These are phyloP conservation scores for Xylaria sp. DNA, from an alignment of 2,329 filamentous ascomycete genomes.

Conservation along the genomic window DNA sequence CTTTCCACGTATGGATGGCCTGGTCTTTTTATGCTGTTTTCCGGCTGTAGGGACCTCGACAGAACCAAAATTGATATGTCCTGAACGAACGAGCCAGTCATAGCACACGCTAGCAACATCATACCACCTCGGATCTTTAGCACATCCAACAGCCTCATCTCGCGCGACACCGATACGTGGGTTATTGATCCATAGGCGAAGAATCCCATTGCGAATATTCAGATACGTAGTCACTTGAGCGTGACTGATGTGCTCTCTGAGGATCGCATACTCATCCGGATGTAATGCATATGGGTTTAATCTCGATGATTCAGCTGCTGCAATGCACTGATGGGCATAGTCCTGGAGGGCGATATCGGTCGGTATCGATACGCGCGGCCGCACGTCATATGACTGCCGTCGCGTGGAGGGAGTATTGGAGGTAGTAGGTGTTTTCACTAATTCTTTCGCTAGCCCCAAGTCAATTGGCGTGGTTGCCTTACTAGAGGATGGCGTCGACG, in stretches of 20 bases:
- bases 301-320: conserved; percentile 86
- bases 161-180: conserved; percentile 80
- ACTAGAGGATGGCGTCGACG: conserved; percentile 57
- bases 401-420: conserved; percentile 28
- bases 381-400: conserved; percentile 60
- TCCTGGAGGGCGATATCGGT: conserved; percentile 71
- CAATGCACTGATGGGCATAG: conserved; percentile 90
- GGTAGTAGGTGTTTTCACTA: conserved; percentile 24
- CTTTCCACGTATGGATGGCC: conserved; percentile 60
- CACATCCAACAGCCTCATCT: conserved; percentile 88
- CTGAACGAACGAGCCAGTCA: conserved; percentile 87
- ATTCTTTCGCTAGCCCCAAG: conserved; percentile 46
- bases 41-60: conserved; percentile 67
- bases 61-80: conserved; percentile 97
- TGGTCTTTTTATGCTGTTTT: conserved; percentile 48
- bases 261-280: conserved; percentile 78
- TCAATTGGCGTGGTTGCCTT: conserved; percentile 68
- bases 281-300: conserved; percentile 90
- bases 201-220: conserved; percentile 93
- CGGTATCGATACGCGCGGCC: conserved; percentile 84
- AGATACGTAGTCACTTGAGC: conserved; percentile 93
- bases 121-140: conserved; percentile 86
- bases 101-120: conserved; percentile 86
- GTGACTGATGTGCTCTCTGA: conserved; percentile 82
- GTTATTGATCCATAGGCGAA: conserved; percentile 87